phyloP scores from a whole-genome alignment of 768 basidiomycete species.

The Tulasnella sp. region DNA sequence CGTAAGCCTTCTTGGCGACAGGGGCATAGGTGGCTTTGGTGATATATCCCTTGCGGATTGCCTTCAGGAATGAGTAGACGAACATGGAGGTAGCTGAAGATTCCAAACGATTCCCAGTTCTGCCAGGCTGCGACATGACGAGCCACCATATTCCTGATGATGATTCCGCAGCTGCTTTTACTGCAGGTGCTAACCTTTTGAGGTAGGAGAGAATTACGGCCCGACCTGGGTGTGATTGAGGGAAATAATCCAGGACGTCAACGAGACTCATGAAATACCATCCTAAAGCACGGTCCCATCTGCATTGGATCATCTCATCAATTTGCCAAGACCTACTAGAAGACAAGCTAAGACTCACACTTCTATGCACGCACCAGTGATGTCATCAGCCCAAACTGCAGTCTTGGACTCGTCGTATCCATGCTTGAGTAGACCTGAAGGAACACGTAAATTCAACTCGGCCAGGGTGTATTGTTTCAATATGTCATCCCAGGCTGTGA shows the following conservation, averaged over 20 bases:
- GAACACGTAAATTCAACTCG: too few relatives aligned
- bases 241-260: conserved; percentile 33
- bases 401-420: conserved; percentile 37
- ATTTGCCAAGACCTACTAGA: too few relatives aligned
- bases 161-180: conserved; percentile 32
- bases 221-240: conserved; percentile 25
- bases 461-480: conserved; percentile 33
- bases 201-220: conserved; percentile 27
- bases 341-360: too few relatives aligned
- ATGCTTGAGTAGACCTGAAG: conserved; percentile 37
- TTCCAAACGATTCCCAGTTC: conserved; percentile 38
- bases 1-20: too few relatives aligned
- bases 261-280: conserved; percentile 40
- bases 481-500: conserved; percentile 33
- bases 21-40: too few relatives aligned
- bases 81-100: conserved; percentile 37
- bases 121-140: conserved; percentile 37
- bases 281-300: conserved; percentile 38
- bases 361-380: conserved; percentile 37
- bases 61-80: conserved; percentile 36
- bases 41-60: conserved; percentile 33
- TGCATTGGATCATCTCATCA: too few relatives aligned
- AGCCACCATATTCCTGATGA: conserved; percentile 37
- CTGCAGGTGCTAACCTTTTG: conserved; percentile 26
- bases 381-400: conserved; percentile 33